Base-by-base conservation (phyloP, 371 early-diverging fungal genomes). In the Mucor indicus region DNA sequence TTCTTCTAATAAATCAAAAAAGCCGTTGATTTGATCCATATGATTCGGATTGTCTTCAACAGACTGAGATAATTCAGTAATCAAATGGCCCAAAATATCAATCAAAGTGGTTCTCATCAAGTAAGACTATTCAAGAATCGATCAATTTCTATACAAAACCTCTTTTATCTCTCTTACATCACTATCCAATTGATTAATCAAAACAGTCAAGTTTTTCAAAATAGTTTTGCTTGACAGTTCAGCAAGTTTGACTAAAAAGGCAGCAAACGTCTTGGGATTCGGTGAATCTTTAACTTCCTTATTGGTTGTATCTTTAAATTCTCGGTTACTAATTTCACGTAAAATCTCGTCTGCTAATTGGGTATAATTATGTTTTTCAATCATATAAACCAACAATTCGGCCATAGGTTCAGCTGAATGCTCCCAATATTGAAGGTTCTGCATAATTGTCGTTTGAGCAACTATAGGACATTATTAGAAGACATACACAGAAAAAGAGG, bases 371-470 rank as follows among this genome's bases (percentile, higher is more conserved):
- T 85, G 81, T 25, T 85, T 58, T 4, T 80, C 77, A 21, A 77
- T 72, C 32, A 91, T 55, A 49, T 77, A 65, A 20, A 82, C 74
- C 30, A 97, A 55, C 1, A 96, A 72, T 33, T 91, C 91, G 0
- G 97, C 98, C 86, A 95, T 89, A 13, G 86, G 77, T 56, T 98
- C 96, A 21, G 92, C 80, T 17, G 94, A 79, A 52, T 94, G 91
- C 38, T 97, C 97, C 76, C 84, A 93, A 57, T 94, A 95, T 50
- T 91, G 89, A 30, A 97, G 71, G 57, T 91, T 85, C 54, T 96
- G 93, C 45, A 89, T 77, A 16, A 95, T 83, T 12, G 91, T 83
- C 0, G 91, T 89, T 56, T 86, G 84, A n/a, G 89, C 84, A 10
- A 75, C 87, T 87, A 44, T 20, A 16, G n/a, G n/a, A n/a, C n/a